These are phyloP conservation scores for Mortierella sp. DNA, from an alignment of 371 early-diverging fungal genomes.

Conservation along the genomic window DNA sequence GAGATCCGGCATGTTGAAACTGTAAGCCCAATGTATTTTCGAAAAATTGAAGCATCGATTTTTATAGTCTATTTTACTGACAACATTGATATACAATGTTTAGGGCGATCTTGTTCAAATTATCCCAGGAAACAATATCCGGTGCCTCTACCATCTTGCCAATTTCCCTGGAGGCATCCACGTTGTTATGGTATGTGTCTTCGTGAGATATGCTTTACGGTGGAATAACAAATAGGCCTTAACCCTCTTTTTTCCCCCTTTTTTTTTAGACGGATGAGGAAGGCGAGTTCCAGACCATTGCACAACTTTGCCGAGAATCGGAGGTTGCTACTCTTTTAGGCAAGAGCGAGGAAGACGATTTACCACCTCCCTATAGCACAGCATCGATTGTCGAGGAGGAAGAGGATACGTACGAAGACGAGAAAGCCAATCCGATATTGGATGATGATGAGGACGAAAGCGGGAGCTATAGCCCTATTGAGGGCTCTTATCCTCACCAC, in stretches of 20 bases:
- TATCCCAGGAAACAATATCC: slow-evolving; percentile 71
- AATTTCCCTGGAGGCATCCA: slow-evolving; percentile 66
- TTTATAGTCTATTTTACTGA: neutral
- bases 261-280: slow-evolving; percentile 47
- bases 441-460: slow-evolving; percentile 49
- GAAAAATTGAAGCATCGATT: neutral
- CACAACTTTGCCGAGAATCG: slow-evolving; percentile 50
- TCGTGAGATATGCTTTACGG: neutral
- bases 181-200: slow-evolving; percentile 65
- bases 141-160: slow-evolving; percentile 64
- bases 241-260: neutral
- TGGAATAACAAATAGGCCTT: neutral
- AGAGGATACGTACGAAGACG: slow-evolving; percentile 32
- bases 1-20: slow-evolving; percentile 91
- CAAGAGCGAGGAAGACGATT: slow-evolving; percentile 21
- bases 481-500: slow-evolving; percentile 34
- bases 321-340: slow-evolving; percentile 34
- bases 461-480: slow-evolving; percentile 41
- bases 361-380: slow-evolving; percentile 6
- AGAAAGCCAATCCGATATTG: slow-evolving; percentile 16
- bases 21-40: no score
- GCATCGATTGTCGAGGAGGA: slow-evolving; percentile 44
- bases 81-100: neutral
- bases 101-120: slow-evolving; percentile 74
- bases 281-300: slow-evolving; percentile 50